Percentiles rank a stretch among this genome's conserved stretches.
Evolutionary conservation across 305 asterid species (phyloP).

Genomic region (Caryopteris hybrid): DNA sequence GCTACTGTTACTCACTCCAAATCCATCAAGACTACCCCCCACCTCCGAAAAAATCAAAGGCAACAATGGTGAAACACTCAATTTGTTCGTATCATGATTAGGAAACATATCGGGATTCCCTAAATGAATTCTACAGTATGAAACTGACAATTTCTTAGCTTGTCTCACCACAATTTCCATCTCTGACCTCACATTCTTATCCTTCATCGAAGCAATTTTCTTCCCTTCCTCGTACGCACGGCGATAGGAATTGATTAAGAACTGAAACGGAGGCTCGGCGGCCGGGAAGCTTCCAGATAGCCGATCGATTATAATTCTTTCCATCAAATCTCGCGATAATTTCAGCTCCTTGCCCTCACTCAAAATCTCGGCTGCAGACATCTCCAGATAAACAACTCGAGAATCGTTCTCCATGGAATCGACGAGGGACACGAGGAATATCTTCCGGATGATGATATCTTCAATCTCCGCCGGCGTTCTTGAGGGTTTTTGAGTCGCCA

Average conservation of each 20-base stretch:
- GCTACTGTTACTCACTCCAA: constrained; percentile 51
- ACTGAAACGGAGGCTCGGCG: constrained; percentile 78
- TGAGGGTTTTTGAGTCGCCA: constrained; percentile 64
- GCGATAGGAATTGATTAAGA: constrained; percentile 60
- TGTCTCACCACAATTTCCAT: constrained; percentile 68
- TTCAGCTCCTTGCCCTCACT: constrained; percentile 78
- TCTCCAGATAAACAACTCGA: constrained; percentile 60
- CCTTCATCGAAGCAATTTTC: constrained; percentile 74
- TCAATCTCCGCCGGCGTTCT: constrained; percentile 82
- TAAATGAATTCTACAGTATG: constrained; percentile 79
- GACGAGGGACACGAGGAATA: constrained; percentile 60
- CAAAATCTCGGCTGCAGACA: constrained; percentile 83
- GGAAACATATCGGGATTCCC: constrained; percentile 90
- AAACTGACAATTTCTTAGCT: constrained; percentile 64
- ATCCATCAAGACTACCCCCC: constrained; percentile 56
- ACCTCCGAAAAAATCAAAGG: constrained; percentile 68
- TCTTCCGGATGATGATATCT: constrained; percentile 83
- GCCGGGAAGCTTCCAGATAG: constrained; percentile 57
- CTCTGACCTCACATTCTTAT: constrained; percentile 51
- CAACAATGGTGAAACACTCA: constrained; percentile 64
- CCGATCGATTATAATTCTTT: constrained; percentile 79
- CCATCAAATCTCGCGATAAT: constrained; percentile 72
- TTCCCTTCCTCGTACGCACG: constrained; percentile 82
- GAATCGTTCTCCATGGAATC: constrained; percentile 79
- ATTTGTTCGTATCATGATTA: constrained; percentile 31